A percentile compares a stretch with the other conserved stretches of the same genome.
Conservation (phyloP, 371 early-diverging fungal genomes). For the Sporodiniella umbellata region DNA sequence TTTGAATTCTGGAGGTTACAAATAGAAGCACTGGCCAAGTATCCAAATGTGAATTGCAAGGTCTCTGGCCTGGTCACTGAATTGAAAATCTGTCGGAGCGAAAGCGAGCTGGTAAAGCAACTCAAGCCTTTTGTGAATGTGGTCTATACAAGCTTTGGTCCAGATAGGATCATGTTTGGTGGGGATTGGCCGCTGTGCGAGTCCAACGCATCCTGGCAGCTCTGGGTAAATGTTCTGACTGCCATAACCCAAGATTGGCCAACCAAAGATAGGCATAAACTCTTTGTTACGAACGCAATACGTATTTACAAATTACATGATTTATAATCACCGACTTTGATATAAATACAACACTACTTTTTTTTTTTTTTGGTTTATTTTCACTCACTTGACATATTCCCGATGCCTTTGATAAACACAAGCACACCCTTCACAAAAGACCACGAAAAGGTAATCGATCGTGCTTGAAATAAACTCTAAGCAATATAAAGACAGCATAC, state of each 20-base stretch:
- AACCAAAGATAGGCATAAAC: slow-evolving; percentile 26
- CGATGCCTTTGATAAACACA: no score
- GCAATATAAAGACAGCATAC: neutral
- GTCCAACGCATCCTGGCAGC: slow-evolving; percentile 15
- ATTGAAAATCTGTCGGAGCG: slow-evolving; percentile 1
- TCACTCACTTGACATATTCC: neutral
- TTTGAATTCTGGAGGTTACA: slow-evolving; percentile 33
- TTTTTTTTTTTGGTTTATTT: neutral
- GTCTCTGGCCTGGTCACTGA: slow-evolving; percentile 43
- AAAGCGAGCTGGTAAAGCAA: slow-evolving; percentile 10
- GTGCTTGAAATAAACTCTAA: neutral
- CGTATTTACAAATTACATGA: slow-evolving; percentile 14
- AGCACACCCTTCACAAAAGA: neutral
- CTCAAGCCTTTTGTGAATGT: slow-evolving; percentile 36
- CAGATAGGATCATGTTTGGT: slow-evolving; percentile 43
- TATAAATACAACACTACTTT: neutral
- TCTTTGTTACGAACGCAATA: slow-evolving; percentile 38
- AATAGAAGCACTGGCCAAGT: slow-evolving; percentile 17
- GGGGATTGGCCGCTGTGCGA: slow-evolving; percentile 44
- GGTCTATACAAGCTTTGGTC: slow-evolving; percentile 33
- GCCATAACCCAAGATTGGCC: slow-evolving; percentile 28
- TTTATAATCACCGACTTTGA: neutral
- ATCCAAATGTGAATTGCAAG: slow-evolving; percentile 37
- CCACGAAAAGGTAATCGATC: neutral
- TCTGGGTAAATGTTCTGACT: slow-evolving; percentile 28